Percentiles rank a stretch among this genome's conserved stretches.
phyloP scores from a whole-genome alignment of 1,139 yeast genomes.

The Nakaseomyces nivariensis region DNA sequence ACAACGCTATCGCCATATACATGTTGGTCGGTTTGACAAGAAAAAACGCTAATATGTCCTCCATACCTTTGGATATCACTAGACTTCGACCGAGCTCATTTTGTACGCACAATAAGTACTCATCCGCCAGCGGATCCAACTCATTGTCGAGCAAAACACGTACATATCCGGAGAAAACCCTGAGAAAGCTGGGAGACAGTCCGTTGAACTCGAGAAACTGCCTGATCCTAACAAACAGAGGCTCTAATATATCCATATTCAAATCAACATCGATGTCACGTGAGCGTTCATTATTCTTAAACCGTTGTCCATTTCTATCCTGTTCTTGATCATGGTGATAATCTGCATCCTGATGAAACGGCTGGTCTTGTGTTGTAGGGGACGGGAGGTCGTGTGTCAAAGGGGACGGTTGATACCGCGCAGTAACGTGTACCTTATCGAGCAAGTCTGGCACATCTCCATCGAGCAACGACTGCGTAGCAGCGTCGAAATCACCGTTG shows the following conservation, averaged over 20 bases:
- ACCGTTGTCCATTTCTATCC: too few relatives aligned
- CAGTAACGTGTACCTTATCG: not conserved
- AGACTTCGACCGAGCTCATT: constrained; percentile 9
- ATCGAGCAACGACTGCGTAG: not conserved
- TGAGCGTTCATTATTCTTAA: not conserved
- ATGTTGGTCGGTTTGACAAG: constrained; percentile 11
- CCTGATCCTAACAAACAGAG: not conserved
- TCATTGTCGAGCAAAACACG: constrained; percentile 7
- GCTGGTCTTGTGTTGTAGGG: too few relatives aligned
- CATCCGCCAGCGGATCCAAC: constrained; percentile 9
- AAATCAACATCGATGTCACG: not conserved
- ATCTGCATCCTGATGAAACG: too few relatives aligned
- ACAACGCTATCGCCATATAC: constrained; percentile 10
- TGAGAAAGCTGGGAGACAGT: constrained; percentile 10
- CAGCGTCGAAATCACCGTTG: constrained; percentile 1
- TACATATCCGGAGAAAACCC: constrained; percentile 9
- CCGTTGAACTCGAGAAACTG: constrained; percentile 9
- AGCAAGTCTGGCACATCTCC: not conserved
- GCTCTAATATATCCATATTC: constrained; percentile 1
- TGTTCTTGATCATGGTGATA: too few relatives aligned
- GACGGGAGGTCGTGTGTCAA: too few relatives aligned
- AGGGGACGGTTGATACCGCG: too few relatives aligned
- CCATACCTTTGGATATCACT: constrained; percentile 8
- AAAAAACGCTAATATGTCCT: constrained; percentile 9
- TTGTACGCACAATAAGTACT: constrained; percentile 8